Evolutionary conservation across 1,284 basidiomycete species (phyloP).

Genomic region (Ustilago esculenta): DNA sequence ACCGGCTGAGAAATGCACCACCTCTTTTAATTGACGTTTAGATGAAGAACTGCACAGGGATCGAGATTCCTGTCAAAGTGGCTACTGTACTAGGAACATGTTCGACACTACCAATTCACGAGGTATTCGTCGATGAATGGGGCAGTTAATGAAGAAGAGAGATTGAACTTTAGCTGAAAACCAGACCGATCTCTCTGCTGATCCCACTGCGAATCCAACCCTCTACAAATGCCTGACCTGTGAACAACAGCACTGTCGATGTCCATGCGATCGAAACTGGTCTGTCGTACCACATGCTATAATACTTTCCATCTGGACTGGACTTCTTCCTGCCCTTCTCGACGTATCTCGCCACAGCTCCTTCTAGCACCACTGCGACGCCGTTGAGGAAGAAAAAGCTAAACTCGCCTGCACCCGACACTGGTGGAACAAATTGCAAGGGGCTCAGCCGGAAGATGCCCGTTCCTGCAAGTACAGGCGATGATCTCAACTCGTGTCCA

Average conservation of each 20-base stretch:
- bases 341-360: slow-evolving; percentile 26
- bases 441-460: slow-evolving; percentile 18
- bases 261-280: slow-evolving; percentile 41
- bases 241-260: slow-evolving; percentile 40
- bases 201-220: slow-evolving; percentile 51
- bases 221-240: slow-evolving; percentile 50
- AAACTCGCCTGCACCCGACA: slow-evolving; percentile 50
- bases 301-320: slow-evolving; percentile 18
- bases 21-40: no score
- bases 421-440: slow-evolving; percentile 39
- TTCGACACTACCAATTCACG: no score
- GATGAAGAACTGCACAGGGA: no score
- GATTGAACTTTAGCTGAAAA: slow-evolving; percentile 7
- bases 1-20: no score
- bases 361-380: slow-evolving; percentile 48
- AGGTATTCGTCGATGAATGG: no score
- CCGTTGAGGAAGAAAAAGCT: slow-evolving; percentile 55
- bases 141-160: neutral
- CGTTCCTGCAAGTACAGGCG: neutral
- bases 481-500: slow-evolving; percentile 29
- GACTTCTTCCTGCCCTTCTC: slow-evolving; percentile 16
- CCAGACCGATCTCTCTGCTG: slow-evolving; percentile 28
- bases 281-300: slow-evolving; percentile 40
- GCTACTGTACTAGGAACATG: no score
- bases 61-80: no score